phyloP scores from a whole-genome alignment of 352 stramenopile genomes.

The Albugo candida region DNA sequence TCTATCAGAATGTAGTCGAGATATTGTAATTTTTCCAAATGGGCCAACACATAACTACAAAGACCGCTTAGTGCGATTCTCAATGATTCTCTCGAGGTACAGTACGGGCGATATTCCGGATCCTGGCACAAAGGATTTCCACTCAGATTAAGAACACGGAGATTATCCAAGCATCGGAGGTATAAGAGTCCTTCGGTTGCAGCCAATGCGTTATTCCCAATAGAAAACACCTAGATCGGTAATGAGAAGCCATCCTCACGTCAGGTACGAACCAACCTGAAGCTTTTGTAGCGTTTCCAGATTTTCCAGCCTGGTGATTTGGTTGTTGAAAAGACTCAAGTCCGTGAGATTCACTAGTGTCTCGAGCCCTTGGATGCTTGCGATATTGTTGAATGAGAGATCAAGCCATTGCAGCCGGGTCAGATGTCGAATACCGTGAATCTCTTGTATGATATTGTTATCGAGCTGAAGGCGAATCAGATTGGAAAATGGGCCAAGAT shows the following conservation, averaged over 20 bases:
- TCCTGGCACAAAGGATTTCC: conserved; percentile 86
- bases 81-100: conserved; percentile 1
- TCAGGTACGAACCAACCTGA: conserved; percentile 18
- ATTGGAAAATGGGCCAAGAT: conserved; percentile 78
- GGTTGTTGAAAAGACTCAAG: conserved; percentile 87
- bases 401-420: conserved; percentile 85
- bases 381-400: conserved; percentile 90
- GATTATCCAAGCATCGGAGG: conserved; percentile 66
- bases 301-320: conserved; percentile 82
- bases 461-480: conserved; percentile 86
- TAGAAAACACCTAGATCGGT: conserved; percentile 50
- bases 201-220: conserved; percentile 82
- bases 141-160: conserved; percentile 82
- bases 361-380: conserved; percentile 79
- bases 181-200: conserved; percentile 55
- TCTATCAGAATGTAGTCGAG: conserved; percentile 85
- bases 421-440: conserved; percentile 72
- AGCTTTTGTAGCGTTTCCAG: conserved; percentile 77
- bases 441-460: conserved; percentile 89
- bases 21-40: conserved; percentile 86
- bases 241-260: too few relatives aligned
- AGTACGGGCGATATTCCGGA: conserved; percentile 70
- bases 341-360: conserved; percentile 80
- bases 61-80: neutral
- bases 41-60: conserved; percentile 69